A percentile compares a stretch with the other conserved stretches of the same genome.
Evolutionary conservation across 805 yeast genomes (phyloP).

Genomic region (Kuraishia cidri): DNA sequence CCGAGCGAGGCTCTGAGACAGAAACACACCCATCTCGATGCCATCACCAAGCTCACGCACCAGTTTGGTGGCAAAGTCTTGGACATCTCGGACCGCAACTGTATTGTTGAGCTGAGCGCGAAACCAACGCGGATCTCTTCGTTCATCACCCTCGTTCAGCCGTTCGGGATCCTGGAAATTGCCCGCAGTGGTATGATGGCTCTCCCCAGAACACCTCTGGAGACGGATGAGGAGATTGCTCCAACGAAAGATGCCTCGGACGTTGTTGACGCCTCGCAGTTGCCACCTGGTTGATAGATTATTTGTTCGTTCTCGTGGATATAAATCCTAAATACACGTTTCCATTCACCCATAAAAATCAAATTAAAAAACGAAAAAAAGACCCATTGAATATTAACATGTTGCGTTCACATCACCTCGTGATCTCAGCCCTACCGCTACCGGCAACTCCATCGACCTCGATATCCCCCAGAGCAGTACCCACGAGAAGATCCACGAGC

Average conservation of each 20-base stretch:
- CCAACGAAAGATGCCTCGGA: conserved; percentile 49
- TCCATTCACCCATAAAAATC: background rate
- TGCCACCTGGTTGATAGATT: conserved; percentile 81
- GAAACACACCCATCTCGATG: conserved; percentile 82
- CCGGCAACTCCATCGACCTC: conserved; percentile 17
- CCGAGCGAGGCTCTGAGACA: conserved; percentile 91
- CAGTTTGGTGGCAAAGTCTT: conserved; percentile 92
- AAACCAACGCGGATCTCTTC: conserved; percentile 86
- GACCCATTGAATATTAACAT: background rate
- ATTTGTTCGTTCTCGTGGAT: conserved; percentile 2
- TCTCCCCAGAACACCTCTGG: conserved; percentile 88
- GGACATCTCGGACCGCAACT: conserved; percentile 88
- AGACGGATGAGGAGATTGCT: conserved; percentile 33
- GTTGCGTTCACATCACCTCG: conserved; percentile 1
- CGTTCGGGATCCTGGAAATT: conserved; percentile 93
- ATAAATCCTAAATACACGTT: too few relatives aligned
- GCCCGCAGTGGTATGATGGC: conserved; percentile 99
- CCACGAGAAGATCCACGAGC: conserved; percentile 22
- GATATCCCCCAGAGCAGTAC: conserved; percentile 22
- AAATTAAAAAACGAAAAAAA: conserved; percentile 1
- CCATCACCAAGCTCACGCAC: conserved; percentile 68
- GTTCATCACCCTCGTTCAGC: conserved; percentile 82
- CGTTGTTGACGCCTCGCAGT: conserved; percentile 76
- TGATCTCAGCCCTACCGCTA: conserved; percentile 15
- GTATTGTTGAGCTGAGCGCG: conserved; percentile 89